phyloP scores from a whole-genome alignment of 495 filamentous ascomycete genomes.

The Chlorociboria aeruginascens region DNA sequence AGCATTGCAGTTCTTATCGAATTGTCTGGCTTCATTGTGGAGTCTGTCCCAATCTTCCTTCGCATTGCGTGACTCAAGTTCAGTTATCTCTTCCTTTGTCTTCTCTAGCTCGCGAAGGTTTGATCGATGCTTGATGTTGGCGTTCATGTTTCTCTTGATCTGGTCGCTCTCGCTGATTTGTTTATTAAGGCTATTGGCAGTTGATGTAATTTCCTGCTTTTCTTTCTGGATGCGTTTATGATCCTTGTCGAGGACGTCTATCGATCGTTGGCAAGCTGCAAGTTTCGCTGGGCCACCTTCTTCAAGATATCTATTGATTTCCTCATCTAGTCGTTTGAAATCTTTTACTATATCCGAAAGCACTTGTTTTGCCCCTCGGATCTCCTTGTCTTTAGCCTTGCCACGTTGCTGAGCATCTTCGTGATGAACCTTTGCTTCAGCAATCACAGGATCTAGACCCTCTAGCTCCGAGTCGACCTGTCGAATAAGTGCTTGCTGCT shows the following conservation, averaged over 20 bases:
- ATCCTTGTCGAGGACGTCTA: slow-evolving; percentile 51
- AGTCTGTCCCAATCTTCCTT: slow-evolving; percentile 70
- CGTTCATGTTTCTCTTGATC: slow-evolving; percentile 68
- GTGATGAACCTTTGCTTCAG: slow-evolving; percentile 57
- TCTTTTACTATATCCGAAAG: slow-evolving; percentile 64
- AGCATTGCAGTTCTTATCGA: slow-evolving; percentile 48
- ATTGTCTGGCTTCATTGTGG: slow-evolving; percentile 47
- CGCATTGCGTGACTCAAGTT: slow-evolving; percentile 70
- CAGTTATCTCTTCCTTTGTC: slow-evolving; percentile 56
- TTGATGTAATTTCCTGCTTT: slow-evolving; percentile 47
- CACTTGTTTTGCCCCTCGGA: slow-evolving; percentile 58
- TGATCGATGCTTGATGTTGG: slow-evolving; percentile 78
- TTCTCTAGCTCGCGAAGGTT: slow-evolving; percentile 52
- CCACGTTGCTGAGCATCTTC: slow-evolving; percentile 65
- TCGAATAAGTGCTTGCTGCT: slow-evolving; percentile 56
- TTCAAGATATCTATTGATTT: slow-evolving; percentile 71
- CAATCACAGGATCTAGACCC: slow-evolving; percentile 55
- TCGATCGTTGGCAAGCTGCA: slow-evolving; percentile 52
- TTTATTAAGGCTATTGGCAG: slow-evolving; percentile 67
- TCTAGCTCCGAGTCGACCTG: slow-evolving; percentile 58
- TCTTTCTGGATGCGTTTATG: slow-evolving; percentile 56
- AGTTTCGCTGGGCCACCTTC: slow-evolving; percentile 65
- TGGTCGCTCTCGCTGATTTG: slow-evolving; percentile 65
- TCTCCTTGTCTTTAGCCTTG: slow-evolving; percentile 56
- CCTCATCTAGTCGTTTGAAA: slow-evolving; percentile 57